phyloP scores from a whole-genome alignment of 2,329 filamentous ascomycete species.

The Fusarium buharicum region DNA sequence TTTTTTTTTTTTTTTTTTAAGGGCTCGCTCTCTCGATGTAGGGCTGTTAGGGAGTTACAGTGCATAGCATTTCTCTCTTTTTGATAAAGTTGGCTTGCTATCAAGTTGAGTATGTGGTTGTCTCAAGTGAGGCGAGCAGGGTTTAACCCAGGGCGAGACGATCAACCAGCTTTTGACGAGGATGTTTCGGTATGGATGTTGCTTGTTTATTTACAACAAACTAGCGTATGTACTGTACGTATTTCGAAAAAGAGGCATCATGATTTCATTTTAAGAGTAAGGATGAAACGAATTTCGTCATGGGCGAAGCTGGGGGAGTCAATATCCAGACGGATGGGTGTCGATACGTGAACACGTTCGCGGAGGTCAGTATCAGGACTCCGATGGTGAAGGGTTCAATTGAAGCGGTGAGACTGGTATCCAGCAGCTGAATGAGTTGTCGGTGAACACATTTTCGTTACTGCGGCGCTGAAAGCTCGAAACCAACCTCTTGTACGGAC shows the following conservation, averaged over 20 bases:
- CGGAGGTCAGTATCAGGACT: not conserved
- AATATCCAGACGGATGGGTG: conserved; percentile 11
- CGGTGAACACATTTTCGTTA: conserved; percentile 19
- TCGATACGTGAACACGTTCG: not conserved
- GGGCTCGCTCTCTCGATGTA: not conserved
- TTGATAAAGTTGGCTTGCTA: conserved; percentile 24
- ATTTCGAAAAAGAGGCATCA: conserved; percentile 8
- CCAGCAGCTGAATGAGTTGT: conserved; percentile 16
- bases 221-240: conserved; percentile 11
- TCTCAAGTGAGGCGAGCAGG: conserved; percentile 27
- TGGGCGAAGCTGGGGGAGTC: conserved; percentile 1
- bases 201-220: conserved; percentile 8
- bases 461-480: conserved; percentile 1
- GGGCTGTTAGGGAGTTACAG: not conserved
- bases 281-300: conserved; percentile 24
- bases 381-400: conserved; percentile 5
- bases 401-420: conserved; percentile 28
- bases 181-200: conserved; percentile 13
- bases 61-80: not conserved
- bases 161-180: conserved; percentile 28
- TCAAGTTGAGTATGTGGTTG: not conserved
- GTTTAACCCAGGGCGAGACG: conserved; percentile 21
- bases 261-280: conserved; percentile 24
- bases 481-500: conserved; percentile 19
- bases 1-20: no score